Base-by-base conservation (phyloP, 129 eudicot genomes). In the Erigeron canadensis region DNA sequence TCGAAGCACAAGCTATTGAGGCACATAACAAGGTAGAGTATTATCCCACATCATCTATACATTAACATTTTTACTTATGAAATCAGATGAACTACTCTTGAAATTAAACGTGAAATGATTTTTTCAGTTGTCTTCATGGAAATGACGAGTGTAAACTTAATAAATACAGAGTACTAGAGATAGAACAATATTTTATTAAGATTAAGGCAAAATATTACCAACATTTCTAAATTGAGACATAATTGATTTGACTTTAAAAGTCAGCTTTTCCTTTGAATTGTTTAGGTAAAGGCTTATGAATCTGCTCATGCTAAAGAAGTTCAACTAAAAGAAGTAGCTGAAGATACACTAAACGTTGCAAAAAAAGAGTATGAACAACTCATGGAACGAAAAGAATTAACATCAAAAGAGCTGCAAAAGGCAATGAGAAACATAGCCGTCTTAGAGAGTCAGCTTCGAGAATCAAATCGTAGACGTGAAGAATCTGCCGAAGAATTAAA, bases 401-500 rank as follows among this genome's bases (percentile, higher is more conserved):
- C 76, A 55, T 64, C 80, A 28, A 73, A 75, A 41, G 84, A 91
- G 74, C 82, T 86, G 48, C 82, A 75, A 6, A 82, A 69, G 71
- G 73, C 88, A 62, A 78, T 84, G 87, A 83, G 85, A 67, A 82
- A 84, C 83, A 86, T 91, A 67, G 88, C 86, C 10, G 62, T 91
- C 56, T 81, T 88, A 47, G 90, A 86, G 68, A 82, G 79, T 56
- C 90, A 84, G 63, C 78, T 81, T 44, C 85, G 76, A 48, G 93
- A 88, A 80, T 85, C 97, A 73, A 81, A 84, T 75, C 83, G 81
- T 44, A 86, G 87, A 64, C 74, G 79, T 39, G 83, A 84, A 73
- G 97, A 86, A 48, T 85, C 85, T 45, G 46, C 88, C 38, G 93
- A 77, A 81, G 97, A 91, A 69, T 65, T 88, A 41, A 79, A 77